These are phyloP conservation scores for Skeletonema potamos DNA, from an alignment of 108 stramenopile genomes.

Conservation along the genomic window DNA sequence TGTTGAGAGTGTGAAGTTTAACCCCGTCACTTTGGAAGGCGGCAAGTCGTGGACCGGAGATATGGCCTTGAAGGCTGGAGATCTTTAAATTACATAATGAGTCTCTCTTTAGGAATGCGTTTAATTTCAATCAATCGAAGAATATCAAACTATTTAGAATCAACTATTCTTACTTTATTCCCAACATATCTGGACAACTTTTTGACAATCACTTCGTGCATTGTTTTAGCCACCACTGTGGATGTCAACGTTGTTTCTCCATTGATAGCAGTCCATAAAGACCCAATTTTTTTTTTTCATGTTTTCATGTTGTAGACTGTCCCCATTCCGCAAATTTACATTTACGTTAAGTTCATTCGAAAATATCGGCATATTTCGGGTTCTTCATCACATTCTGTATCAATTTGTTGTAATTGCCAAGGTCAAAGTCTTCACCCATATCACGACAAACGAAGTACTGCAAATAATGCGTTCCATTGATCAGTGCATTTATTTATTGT, in stretches of 20 bases:
- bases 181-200: neutral
- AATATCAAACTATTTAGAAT: neutral
- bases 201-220: neutral
- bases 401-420: conserved; percentile 36
- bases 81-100: conserved; percentile 22
- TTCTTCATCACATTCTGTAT: conserved; percentile 34
- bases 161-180: neutral
- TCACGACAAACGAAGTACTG: conserved; percentile 32
- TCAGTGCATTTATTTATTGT: neutral
- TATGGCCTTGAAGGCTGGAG: conserved; percentile 70
- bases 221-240: neutral
- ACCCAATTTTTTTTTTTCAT: neutral
- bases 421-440: conserved; percentile 31
- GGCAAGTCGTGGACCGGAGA: conserved; percentile 78
- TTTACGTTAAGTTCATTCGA: neutral
- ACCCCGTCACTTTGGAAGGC: conserved; percentile 80
- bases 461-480: neutral
- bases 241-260: neutral
- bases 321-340: neutral
- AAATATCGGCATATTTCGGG: conserved; percentile 34
- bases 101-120: neutral
- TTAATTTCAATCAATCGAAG: neutral
- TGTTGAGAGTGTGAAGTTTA: conserved; percentile 92
- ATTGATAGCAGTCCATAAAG: neutral
- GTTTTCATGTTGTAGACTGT: neutral